Evolutionary conservation across 495 filamentous ascomycete genomes (phyloP), one percentile per base, ranked within the genome.

Genomic region (Friedmanniomyces endolithicus): DNA sequence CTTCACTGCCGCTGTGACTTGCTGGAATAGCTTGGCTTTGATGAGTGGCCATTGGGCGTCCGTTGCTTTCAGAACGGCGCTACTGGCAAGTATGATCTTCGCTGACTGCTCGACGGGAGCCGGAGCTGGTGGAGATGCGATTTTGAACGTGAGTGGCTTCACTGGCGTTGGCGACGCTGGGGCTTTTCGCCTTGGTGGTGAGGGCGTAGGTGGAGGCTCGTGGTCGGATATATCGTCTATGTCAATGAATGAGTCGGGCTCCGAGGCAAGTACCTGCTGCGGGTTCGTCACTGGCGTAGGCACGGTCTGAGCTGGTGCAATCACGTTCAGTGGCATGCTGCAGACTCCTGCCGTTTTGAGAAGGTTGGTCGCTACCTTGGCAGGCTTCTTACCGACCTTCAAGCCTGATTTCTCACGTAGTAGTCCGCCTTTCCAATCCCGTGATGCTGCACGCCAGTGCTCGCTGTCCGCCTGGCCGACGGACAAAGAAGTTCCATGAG

Each of bases 1-100:
- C 7, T 64, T 77, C 39, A 95, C 73, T 7, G 84, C 82, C 37
- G 73, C 71, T 1, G 83, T 87, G 52, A 95, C 87, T 56, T 76
- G 73, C 8, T 60, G 61, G 60, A 81, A 82, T 16, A 88, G 53
- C 17, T n/a, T 24, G 11, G 44, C 16, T 39, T 50, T 48, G 2
- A 63, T 52, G 14, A 23, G 9, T 14, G 48, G 56, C 61, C 62
- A 67, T n/a, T 56, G 43, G 1, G 63, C 17, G 24, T 52, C 53
- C 7, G 27, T 33, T 6, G 33, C 0, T 31, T 59, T 58, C 44
- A 54, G 52, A 11, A 35, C 23, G 43, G 31, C 52, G 19, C n/a
- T 41, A 7, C 24, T 47, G 17, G 44, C 44, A 22, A 47, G 44
- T 47, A 47, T 20, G 11, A 14, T 47, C 44, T 47, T 47, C 44